These are phyloP conservation scores for Syzygium aqueum DNA, from an alignment of 345 rosid genomes.

Conservation along the genomic window DNA sequence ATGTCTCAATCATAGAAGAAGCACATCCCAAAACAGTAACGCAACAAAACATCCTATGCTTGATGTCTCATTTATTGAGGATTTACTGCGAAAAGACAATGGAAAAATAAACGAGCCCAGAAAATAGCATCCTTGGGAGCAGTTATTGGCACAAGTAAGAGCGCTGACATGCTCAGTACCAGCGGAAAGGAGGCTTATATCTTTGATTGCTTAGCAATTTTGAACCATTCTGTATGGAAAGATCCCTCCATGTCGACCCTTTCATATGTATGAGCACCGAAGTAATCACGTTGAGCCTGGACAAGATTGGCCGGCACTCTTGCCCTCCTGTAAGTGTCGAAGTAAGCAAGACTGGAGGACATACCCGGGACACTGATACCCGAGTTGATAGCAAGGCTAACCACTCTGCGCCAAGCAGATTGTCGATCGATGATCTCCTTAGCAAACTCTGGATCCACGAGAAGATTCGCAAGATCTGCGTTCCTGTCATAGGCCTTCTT, in stretches of 20 bases:
- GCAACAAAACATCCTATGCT: not conserved
- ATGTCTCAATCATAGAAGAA: not conserved
- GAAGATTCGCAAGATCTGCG: constrained; percentile 72
- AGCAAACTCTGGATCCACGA: constrained; percentile 94
- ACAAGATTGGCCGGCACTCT: constrained; percentile 90
- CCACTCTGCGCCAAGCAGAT: constrained; percentile 94
- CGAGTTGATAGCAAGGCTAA: constrained; percentile 73
- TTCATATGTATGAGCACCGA: constrained; percentile 98
- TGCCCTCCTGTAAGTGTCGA: constrained; percentile 77
- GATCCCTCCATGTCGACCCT: constrained; percentile 84
- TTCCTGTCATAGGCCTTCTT: constrained; percentile 95
- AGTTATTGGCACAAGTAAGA: not conserved
- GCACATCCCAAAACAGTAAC: not conserved
- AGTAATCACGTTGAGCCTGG: constrained; percentile 95
- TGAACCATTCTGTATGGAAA: constrained; percentile 98
- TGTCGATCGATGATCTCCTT: constrained; percentile 89
- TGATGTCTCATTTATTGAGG: not conserved
- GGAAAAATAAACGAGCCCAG: not conserved
- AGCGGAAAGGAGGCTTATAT: constrained; percentile 4
- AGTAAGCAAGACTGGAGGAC: constrained; percentile 94
- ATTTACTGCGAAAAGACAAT: not conserved
- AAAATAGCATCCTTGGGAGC: not conserved
- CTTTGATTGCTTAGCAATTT: constrained; percentile 67
- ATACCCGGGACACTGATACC: constrained; percentile 93
- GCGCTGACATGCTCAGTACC: not conserved